Evolutionary conservation across 1,284 basidiomycete genomes (phyloP).

Genomic region (Phylloporus sp.): DNA sequence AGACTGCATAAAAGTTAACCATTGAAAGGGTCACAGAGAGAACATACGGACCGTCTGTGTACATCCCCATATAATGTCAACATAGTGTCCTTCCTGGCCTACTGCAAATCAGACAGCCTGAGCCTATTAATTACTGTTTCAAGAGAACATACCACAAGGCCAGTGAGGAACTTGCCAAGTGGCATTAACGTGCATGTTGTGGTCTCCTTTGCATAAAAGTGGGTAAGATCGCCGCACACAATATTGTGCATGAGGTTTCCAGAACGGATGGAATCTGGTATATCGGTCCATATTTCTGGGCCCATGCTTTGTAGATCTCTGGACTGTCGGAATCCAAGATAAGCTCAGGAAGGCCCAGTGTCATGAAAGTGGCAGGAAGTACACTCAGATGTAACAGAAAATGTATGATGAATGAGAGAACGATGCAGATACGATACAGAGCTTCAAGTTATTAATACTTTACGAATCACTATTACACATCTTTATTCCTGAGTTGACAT

Average conservation of each 20-base stretch:
- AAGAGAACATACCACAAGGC: constrained; percentile 45
- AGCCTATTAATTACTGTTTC: too few species aligned
- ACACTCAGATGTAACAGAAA: too few species aligned
- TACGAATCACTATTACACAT: too few species aligned
- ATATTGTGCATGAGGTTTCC: constrained; percentile 46
- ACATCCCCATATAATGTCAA: neutral
- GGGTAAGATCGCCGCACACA: constrained; percentile 51
- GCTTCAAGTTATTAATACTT: too few species aligned
- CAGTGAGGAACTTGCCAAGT: constrained; percentile 45
- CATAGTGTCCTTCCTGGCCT: constrained; percentile 1
- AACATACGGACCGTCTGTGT: neutral
- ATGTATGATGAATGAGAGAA: too few species aligned
- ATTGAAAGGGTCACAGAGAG: neutral
- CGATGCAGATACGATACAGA: too few species aligned
- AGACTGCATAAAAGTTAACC: constrained; percentile 36
- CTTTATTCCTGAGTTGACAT: too few species aligned
- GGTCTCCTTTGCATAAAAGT: constrained; percentile 59
- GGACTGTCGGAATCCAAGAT: constrained; percentile 35
- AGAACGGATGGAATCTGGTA: constrained; percentile 49
- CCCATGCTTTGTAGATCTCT: constrained; percentile 46
- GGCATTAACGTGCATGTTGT: constrained; percentile 49
- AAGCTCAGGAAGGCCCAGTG: constrained; percentile 42
- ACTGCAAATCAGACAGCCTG: neutral
- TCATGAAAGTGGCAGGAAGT: constrained; percentile 4
- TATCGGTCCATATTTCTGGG: constrained; percentile 51